Percentiles rank a stretch among this genome's conserved stretches.
phyloP scores from a whole-genome alignment of 495 filamentous ascomycete genomes.

The Aspergillus homomorphus region DNA sequence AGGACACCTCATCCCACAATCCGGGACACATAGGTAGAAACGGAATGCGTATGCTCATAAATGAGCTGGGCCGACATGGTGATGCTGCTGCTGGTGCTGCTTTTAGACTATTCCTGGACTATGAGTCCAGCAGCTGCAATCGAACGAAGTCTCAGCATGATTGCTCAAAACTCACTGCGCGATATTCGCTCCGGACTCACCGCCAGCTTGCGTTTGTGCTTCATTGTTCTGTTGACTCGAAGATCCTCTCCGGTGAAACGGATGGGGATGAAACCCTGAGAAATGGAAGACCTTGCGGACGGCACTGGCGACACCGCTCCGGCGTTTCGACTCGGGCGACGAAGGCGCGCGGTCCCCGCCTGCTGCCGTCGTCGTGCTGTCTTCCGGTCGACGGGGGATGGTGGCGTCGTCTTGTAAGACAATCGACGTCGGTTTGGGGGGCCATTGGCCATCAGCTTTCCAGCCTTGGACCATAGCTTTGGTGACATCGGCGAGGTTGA shows the following conservation, averaged over 20 bases:
- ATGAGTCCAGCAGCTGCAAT: background rate
- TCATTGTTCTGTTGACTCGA: conserved; percentile 26
- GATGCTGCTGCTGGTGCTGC: background rate
- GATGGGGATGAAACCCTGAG: conserved; percentile 32
- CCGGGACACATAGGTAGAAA: background rate
- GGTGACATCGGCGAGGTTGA: conserved; percentile 79
- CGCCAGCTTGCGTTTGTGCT: background rate
- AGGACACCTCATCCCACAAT: background rate
- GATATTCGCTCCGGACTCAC: background rate
- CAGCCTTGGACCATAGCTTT: conserved; percentile 84
- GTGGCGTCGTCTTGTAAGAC: conserved; percentile 35
- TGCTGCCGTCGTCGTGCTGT: conserved; percentile 1
- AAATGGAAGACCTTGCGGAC: conserved; percentile 47
- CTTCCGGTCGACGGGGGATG: conserved; percentile 17
- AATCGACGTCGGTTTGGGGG: conserved; percentile 56
- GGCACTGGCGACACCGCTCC: conserved; percentile 41
- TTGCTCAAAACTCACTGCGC: background rate
- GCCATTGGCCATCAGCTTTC: conserved; percentile 95
- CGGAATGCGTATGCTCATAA: background rate
- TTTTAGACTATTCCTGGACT: background rate
- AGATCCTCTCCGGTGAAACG: conserved; percentile 42
- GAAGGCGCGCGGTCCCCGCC: conserved; percentile 17
- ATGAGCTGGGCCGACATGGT: background rate
- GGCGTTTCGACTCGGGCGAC: conserved; percentile 27
- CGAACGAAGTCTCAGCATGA: background rate